Conservation (phyloP, 352 stramenopile genomes). For the Thraustotheca clavata region DNA sequence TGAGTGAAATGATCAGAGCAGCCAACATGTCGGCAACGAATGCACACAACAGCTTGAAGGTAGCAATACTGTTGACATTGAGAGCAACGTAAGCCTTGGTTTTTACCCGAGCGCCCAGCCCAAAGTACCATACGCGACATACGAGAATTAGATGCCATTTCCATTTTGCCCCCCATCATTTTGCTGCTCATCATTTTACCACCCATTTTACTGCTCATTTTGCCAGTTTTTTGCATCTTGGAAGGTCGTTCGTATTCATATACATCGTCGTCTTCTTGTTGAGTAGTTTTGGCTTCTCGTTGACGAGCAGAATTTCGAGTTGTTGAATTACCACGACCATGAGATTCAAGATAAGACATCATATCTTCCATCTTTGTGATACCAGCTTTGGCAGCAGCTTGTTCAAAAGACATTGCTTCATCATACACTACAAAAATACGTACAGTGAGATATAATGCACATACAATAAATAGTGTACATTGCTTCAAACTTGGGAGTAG, state of each 20-base stretch:
- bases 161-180: slow-evolving; percentile 11
- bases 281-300: slow-evolving; percentile 4
- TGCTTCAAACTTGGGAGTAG: slow-evolving; percentile 56
- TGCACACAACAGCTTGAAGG: slow-evolving; percentile 72
- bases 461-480: background rate
- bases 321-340: background rate
- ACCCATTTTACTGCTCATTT: slow-evolving; percentile 17
- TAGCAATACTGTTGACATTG: slow-evolving; percentile 83
- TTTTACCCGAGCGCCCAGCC: slow-evolving; percentile 69
- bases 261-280: slow-evolving; percentile 25
- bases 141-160: slow-evolving; percentile 24
- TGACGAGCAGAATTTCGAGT: background rate
- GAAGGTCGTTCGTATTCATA: slow-evolving; percentile 22
- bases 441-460: background rate
- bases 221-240: slow-evolving; percentile 20
- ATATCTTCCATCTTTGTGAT: slow-evolving; percentile 46
- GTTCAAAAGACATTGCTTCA: slow-evolving; percentile 48
- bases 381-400: slow-evolving; percentile 25
- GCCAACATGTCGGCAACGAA: slow-evolving; percentile 60
- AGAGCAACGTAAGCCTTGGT: slow-evolving; percentile 59
- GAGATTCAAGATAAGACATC: slow-evolving; percentile 17
- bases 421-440: slow-evolving; percentile 31
- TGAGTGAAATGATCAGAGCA: slow-evolving; percentile 59
- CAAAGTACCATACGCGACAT: slow-evolving; percentile 71
- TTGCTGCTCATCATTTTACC: slow-evolving; percentile 22